These are phyloP conservation scores for Fusarium verticillioides DNA, from an alignment of 2,329 filamentous ascomycete genomes.

Conservation along the genomic window DNA sequence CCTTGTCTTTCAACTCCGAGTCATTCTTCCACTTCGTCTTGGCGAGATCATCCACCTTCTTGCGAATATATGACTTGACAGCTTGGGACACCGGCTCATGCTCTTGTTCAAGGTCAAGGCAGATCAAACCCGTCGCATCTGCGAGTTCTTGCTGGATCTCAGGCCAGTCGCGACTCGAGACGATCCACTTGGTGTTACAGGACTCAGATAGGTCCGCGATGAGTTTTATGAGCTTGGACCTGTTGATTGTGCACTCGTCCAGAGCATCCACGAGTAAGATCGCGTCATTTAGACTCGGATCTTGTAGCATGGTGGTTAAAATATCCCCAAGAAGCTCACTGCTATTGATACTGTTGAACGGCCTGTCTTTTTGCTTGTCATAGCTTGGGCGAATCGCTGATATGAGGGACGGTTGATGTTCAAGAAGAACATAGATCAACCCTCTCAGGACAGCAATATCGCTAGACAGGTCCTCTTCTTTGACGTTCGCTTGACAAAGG, in stretches of 20 bases:
- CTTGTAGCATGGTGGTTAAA: accelerated
- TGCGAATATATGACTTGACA: neutral
- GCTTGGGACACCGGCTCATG: accelerated
- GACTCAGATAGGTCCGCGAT: accelerated
- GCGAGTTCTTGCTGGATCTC: accelerated
- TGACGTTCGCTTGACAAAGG: accelerated
- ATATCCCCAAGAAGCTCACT: accelerated
- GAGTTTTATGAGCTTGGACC: accelerated
- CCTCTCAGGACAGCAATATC: accelerated
- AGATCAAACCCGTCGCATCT: accelerated
- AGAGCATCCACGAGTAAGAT: accelerated
- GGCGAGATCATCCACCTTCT: accelerated
- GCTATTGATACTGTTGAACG: neutral
- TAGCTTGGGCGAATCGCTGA: accelerated
- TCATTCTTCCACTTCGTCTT: accelerated
- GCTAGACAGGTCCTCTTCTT: accelerated
- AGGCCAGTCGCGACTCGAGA: accelerated
- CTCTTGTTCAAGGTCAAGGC: accelerated
- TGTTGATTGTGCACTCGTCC: accelerated
- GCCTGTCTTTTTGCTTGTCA: accelerated
- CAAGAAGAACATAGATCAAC: neutral
- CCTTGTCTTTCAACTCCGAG: accelerated
- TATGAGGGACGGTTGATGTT: accelerated
- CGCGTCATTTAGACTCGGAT: accelerated
- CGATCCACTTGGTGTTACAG: neutral